A percentile compares a stretch with the other conserved stretches of the same genome.
phyloP scores from a whole-genome alignment of 306 rosid genomes.

The Myrica gale region DNA sequence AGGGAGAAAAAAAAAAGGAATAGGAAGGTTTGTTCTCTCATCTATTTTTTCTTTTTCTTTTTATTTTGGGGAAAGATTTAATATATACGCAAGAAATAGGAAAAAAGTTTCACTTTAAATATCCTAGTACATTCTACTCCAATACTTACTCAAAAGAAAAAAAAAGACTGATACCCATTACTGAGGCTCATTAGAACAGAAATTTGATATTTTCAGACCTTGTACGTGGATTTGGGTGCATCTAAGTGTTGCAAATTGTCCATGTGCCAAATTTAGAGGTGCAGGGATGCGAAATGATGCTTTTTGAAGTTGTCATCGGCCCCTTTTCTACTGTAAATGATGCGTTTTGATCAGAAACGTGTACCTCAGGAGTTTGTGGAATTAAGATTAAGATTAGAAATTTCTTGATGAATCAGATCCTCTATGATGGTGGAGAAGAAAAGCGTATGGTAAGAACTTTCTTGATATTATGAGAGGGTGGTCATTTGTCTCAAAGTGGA shows the following conservation, averaged over 20 bases:
- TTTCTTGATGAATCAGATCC: not conserved
- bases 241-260: not conserved
- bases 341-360: not conserved
- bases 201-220: not conserved
- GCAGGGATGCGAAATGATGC: not conserved
- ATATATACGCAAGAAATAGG: too few relatives aligned
- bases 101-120: too few relatives aligned
- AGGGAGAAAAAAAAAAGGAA: not conserved
- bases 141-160: too few relatives aligned
- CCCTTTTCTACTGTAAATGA: too few relatives aligned
- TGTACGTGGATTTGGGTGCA: not conserved
- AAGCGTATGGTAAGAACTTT: not conserved
- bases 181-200: not conserved
- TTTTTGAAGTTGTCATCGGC: too few relatives aligned
- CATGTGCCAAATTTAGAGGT: not conserved
- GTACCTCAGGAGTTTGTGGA: not conserved
- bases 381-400: not conserved
- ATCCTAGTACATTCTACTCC: too few relatives aligned
- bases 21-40: not conserved
- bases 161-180: too few relatives aligned
- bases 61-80: too few relatives aligned
- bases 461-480: not conserved
- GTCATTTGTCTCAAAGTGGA: not conserved
- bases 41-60: too few relatives aligned
- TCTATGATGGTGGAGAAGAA: not conserved